A percentile compares a stretch with the other conserved stretches of the same genome.
Conservation (phyloP, 164 flowering plant genomes). For the Liquidambar formosana region DNA sequence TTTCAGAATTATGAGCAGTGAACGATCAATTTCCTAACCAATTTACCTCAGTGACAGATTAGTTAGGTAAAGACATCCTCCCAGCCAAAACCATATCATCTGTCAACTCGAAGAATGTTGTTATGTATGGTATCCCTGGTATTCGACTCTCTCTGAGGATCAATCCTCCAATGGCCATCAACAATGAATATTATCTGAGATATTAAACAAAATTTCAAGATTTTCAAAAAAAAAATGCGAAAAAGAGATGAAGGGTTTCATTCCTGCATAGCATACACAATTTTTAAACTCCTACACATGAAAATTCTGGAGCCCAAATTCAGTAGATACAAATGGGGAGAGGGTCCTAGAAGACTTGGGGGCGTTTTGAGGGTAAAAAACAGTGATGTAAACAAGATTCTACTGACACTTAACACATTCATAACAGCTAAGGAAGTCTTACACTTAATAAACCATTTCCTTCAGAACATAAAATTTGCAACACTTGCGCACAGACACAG, state of each 20-base stretch:
- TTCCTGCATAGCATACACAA: background rate
- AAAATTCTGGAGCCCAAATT: background rate
- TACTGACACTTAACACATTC: no score
- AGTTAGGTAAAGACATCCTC: background rate
- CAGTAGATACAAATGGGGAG: background rate
- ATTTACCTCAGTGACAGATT: constrained; percentile 9
- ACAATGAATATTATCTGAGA: constrained; percentile 89
- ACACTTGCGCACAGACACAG: no score
- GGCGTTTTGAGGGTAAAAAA: background rate
- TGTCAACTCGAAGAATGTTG: constrained; percentile 75
- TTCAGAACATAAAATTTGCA: no score
- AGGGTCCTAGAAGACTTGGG: background rate
- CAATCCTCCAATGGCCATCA: constrained; percentile 83
- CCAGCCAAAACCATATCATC: constrained; percentile 27
- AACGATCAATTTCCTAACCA: background rate
- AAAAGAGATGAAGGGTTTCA: no score
- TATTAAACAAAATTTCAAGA: constrained; percentile 8
- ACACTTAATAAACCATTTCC: no score
- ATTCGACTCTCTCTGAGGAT: constrained; percentile 62
- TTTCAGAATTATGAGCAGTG: no score
- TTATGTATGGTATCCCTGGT: constrained; percentile 52
- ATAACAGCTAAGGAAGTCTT: no score
- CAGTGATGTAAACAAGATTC: background rate
- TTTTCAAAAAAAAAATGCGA: no score
- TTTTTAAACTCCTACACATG: background rate